phyloP scores from a whole-genome alignment of 2,329 filamentous ascomycete genomes.

The Ophiostoma ips region DNA sequence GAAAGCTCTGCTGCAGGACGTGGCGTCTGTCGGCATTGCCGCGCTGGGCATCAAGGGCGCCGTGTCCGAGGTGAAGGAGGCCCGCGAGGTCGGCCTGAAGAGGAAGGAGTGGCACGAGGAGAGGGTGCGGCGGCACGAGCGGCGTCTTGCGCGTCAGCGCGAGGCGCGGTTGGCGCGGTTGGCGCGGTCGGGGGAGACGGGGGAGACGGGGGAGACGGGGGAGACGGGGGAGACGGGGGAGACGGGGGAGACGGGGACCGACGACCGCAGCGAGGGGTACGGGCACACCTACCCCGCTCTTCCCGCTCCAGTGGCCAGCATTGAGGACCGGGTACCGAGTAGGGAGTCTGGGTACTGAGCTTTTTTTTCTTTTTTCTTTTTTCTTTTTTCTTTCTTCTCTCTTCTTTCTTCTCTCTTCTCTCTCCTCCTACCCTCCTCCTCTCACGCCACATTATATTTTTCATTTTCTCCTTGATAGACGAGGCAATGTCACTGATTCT shows the following conservation, averaged over 20 bases:
- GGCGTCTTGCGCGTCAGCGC: slow-evolving; percentile 25
- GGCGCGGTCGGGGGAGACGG: slow-evolving; percentile 14
- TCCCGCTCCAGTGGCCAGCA: neutral
- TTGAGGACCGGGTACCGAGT: neutral
- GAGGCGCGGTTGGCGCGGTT: slow-evolving; percentile 3
- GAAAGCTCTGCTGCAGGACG: slow-evolving; percentile 42
- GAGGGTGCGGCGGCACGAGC: slow-evolving; percentile 35
- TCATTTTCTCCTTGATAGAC: too few species aligned
- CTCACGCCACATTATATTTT: too few species aligned
- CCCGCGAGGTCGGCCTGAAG: slow-evolving; percentile 34
- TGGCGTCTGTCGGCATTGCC: slow-evolving; percentile 44
- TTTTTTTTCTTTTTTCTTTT: slow-evolving; percentile 5
- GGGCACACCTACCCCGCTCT: neutral
- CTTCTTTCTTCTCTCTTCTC: too few species aligned
- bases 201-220: too few species aligned
- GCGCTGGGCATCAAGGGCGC: slow-evolving; percentile 44
- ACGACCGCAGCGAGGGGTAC: slow-evolving; percentile 20
- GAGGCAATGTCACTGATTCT: slow-evolving; percentile 28
- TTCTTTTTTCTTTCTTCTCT: too few species aligned
- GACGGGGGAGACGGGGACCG: too few species aligned
- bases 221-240: too few species aligned
- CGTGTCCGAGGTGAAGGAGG: slow-evolving; percentile 41
- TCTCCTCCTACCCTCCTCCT: slow-evolving; percentile 1
- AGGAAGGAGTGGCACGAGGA: slow-evolving; percentile 35
- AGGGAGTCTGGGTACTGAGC: neutral